These are phyloP conservation scores for Gnaphalium uliginosum DNA, from an alignment of 129 eudicot species.

Conservation along the genomic window DNA sequence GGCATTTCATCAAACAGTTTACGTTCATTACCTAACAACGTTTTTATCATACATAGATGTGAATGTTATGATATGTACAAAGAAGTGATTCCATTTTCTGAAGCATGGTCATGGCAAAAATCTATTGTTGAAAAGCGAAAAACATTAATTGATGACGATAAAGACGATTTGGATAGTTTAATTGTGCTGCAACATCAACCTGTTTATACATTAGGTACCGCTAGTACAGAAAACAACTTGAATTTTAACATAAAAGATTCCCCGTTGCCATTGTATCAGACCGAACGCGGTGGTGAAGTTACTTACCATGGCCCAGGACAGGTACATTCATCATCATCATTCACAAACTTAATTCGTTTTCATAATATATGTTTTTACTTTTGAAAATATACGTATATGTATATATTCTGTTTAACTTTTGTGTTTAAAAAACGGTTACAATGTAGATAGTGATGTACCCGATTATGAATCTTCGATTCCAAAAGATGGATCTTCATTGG, in stretches of 20 bases:
- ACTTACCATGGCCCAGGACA: constrained; percentile 99
- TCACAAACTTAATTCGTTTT: not conserved
- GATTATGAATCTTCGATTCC: constrained; percentile 72
- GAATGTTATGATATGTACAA: constrained; percentile 66
- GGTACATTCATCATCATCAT: constrained; percentile 39
- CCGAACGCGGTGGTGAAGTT: constrained; percentile 95
- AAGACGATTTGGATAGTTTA: constrained; percentile 59
- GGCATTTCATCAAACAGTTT: constrained; percentile 31
- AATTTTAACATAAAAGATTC: constrained; percentile 58
- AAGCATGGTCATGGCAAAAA: constrained; percentile 90
- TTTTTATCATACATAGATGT: constrained; percentile 43
- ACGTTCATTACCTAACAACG: not conserved
- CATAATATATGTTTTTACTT: not conserved
- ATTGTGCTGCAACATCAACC: constrained; percentile 81
- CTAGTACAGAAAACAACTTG: constrained; percentile 62
- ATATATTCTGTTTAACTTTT: not conserved
- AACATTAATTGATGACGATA: constrained; percentile 38
- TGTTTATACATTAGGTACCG: constrained; percentile 92
- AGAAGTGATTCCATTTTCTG: constrained; percentile 61
- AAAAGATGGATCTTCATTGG: constrained; percentile 96
- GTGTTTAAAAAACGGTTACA: not conserved
- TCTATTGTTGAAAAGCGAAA: constrained; percentile 62
- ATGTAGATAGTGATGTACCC: constrained; percentile 88
- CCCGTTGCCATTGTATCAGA: constrained; percentile 66
- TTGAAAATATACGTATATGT: too few relatives aligned